A percentile compares a stretch with the other conserved stretches of the same genome.
These are phyloP conservation scores for Talaromyces liani DNA, from an alignment of 495 filamentous ascomycete genomes.

Conservation along the genomic window DNA sequence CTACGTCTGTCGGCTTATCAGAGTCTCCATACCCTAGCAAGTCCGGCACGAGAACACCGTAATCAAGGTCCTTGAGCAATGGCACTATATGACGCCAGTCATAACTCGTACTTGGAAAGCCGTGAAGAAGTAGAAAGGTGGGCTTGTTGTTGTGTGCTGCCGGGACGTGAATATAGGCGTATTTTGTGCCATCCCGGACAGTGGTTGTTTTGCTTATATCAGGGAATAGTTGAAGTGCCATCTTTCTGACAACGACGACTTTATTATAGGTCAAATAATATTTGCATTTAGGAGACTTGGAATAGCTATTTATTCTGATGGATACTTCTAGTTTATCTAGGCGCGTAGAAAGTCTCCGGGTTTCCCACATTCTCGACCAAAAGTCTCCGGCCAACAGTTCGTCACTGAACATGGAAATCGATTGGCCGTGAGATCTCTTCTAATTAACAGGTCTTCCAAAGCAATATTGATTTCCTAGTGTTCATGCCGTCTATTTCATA, in stretches of 20 bases:
- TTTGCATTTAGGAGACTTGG: not conserved
- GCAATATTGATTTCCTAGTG: too few relatives aligned
- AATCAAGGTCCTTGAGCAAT: slow-evolving; percentile 23
- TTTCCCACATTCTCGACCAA: not conserved
- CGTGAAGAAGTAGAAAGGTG: slow-evolving; percentile 36
- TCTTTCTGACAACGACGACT: not conserved
- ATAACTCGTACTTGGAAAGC: slow-evolving; percentile 33
- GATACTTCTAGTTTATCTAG: not conserved
- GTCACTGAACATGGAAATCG: not conserved
- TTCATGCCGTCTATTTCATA: too few relatives aligned
- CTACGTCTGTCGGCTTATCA: slow-evolving; percentile 25
- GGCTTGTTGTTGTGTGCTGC: slow-evolving; percentile 14
- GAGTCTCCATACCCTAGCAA: slow-evolving; percentile 43
- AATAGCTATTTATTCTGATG: not conserved
- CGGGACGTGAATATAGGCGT: slow-evolving; percentile 24
- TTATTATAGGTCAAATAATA: not conserved
- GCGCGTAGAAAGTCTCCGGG: not conserved
- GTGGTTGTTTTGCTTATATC: slow-evolving; percentile 8
- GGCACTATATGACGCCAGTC: slow-evolving; percentile 39
- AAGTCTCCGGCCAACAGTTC: not conserved
- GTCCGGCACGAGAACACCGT: slow-evolving; percentile 40
- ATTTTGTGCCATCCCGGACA: slow-evolving; percentile 21
- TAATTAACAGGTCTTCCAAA: too few relatives aligned
- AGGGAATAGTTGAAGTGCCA: not conserved
- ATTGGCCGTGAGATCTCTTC: too few relatives aligned